Base-by-base conservation (phyloP, 1,284 basidiomycete species). In the Ceratobasidium theobromae region DNA sequence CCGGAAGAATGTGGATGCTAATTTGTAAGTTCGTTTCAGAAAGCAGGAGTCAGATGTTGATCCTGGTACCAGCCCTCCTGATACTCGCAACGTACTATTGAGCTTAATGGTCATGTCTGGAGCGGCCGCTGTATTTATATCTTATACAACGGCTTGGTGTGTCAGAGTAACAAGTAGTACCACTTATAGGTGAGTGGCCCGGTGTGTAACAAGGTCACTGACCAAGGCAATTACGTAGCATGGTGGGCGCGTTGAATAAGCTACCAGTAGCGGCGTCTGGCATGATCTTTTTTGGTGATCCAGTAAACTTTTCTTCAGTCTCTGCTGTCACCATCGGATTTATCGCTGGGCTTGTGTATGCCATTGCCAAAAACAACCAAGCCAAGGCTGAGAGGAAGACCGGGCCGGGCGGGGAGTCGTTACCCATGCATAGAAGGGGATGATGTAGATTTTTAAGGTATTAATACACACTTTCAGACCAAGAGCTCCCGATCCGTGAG, bases 231-330 rank as follows among this genome's bases (percentile, higher is more conserved):
- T 25, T 48, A 48, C 14, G 16, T 38, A 95, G 92, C 72, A 99
- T 99, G 97, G 95, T 98, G 57, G 97, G 97, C 6, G 97, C 97
- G 0, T 78, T 99, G 72, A 99, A 99, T 82, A 99, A 99, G 80
- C 84, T 99, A 14, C 97, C 97, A 18, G 92, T 99, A 38, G 97
- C 97, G 6, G 94, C 93, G 18, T 95, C 92, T 27, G 95, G 95
- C 12, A 93, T 98, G 89, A 76, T 98, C 68, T 96, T 97, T 80
- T 96, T 97, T 75, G 93, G 93, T 43, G 95, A 99, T 77, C 77
- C 86, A 14, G 88, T 93, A 38, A 96, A 92, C 4, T 76, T 88
- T 69, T 92, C 94, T 40, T 95, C 91, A 27, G 89, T 98, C 49
- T 88, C 89, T 11, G 95, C 95, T 32, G 88, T 99, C 64, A 78